Percentiles rank a stretch among this genome's conserved stretches.
phyloP scores from a whole-genome alignment of 2,329 filamentous ascomycete species.

The Colletotrichum musicola region DNA sequence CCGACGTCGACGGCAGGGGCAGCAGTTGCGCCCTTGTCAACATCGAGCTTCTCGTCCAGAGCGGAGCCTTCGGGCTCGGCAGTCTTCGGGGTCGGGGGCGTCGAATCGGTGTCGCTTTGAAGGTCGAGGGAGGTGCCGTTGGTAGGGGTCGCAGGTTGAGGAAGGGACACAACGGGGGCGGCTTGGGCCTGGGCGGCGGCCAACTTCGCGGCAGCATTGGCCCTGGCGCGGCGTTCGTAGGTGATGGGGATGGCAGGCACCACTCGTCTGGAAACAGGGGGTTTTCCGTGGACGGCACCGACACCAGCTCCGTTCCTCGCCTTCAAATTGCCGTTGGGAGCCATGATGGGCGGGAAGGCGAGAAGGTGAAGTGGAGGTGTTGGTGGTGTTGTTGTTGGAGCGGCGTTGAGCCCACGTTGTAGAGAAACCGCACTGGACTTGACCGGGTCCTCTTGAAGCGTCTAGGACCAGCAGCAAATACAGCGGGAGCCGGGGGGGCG shows the following conservation, averaged over 20 bases:
- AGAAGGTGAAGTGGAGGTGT: constrained; percentile 14
- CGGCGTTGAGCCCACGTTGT: constrained; percentile 23
- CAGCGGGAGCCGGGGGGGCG: constrained; percentile 17
- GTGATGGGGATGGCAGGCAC: constrained; percentile 55
- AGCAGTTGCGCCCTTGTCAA: neutral
- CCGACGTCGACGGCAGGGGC: neutral
- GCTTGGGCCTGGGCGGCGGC: constrained; percentile 48
- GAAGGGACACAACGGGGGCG: constrained; percentile 21
- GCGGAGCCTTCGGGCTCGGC: constrained; percentile 11
- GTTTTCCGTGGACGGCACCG: constrained; percentile 33
- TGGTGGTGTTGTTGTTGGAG: constrained; percentile 20
- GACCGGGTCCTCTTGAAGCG: constrained; percentile 10
- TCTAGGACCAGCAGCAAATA: constrained; percentile 10
- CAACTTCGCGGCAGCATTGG: constrained; percentile 47
- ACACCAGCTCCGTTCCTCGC: constrained; percentile 31
- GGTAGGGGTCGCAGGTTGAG: constrained; percentile 38
- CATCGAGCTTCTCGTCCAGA: constrained; percentile 3
- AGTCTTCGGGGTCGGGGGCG: constrained; percentile 34
- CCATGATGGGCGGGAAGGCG: constrained; percentile 33
- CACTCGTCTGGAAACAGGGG: constrained; percentile 45
- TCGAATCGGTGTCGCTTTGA: constrained; percentile 37
- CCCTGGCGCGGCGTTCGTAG: constrained; percentile 48
- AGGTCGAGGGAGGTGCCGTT: constrained; percentile 40
- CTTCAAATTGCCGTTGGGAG: constrained; percentile 37
- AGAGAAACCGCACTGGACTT: constrained; percentile 18